Evolutionary conservation across 2,329 filamentous ascomycete species (phyloP), one percentile per base, ranked within the genome.

Genomic region (Aspergillus eucalypticola): DNA sequence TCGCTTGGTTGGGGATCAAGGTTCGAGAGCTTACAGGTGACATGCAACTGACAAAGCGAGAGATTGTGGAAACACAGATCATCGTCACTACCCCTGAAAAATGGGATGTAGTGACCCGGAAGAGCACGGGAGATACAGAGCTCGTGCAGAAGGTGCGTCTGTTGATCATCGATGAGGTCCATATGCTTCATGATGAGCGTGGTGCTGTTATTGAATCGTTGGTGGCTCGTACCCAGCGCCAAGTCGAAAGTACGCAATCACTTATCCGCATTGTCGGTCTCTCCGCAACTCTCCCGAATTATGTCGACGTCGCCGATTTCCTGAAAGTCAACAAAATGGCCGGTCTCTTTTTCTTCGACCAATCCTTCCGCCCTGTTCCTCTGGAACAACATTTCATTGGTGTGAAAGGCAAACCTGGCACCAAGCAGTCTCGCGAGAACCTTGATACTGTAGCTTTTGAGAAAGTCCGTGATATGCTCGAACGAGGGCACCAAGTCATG

Each of bases 31-130:
- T 96, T 74, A 99, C 95, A 51, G 95, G 95, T 71, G 95, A 99
- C 74, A 99, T 99, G 95, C 95, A 99, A 73, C 84, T 99, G 59
- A 97, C 94, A 52, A 99, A 99, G 76, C 85, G 91, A 2, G 96
- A 99, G 76, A 96, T 99, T 62, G 85, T 97, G 15, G 89, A 93
- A 64, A 99, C 95, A 0, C 95, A 99, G 73, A 95, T 99, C 67
- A 96, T 99, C 61, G 95, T 99, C 53, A 99, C 96, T 0, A 99
- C 95, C 0, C 95, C 95, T 38, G 95, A 99, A 78, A 99, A 99
- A 78, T 99, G 96, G 96, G 95, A 99, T 74, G 95, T 99, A 0
- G 91, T 99, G 5, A 99, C 95, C 3, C 86, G 95, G 62, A 99
- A 98, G 77, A 96, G 94, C 59, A 98, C 93, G 1, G 95, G 96